These are phyloP conservation scores for Auriculariales sp. DNA, from an alignment of 768 basidiomycete species.

Conservation along the genomic window DNA sequence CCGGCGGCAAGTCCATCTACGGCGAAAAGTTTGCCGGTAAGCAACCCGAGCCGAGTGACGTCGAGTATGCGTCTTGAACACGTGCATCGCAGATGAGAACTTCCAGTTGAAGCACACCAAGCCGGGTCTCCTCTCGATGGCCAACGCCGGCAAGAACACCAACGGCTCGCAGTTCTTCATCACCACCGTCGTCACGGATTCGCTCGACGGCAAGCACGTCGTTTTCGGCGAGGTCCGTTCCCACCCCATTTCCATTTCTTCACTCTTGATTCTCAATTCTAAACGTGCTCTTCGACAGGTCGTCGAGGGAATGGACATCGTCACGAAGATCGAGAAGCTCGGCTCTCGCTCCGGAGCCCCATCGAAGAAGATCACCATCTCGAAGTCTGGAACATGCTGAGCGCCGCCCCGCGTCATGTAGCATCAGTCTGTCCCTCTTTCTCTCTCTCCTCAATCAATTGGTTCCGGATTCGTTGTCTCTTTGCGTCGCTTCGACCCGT, in stretches of 20 bases:
- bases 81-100: constrained; percentile 59
- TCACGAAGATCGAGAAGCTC: constrained; percentile 19
- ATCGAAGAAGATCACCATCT: constrained; percentile 13
- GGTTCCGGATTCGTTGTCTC: too few species aligned
- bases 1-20: constrained; percentile 71
- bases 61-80: constrained; percentile 3
- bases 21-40: constrained; percentile 51
- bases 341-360: constrained; percentile 17
- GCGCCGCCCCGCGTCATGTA: too few species aligned
- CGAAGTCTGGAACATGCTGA: constrained; percentile 11
- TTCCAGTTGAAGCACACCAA: constrained; percentile 62
- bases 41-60: constrained; percentile 8
- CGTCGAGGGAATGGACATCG: constrained; percentile 24
- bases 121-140: constrained; percentile 59
- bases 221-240: constrained; percentile 53
- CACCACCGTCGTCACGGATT: constrained; percentile 61
- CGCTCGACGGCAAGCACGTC: constrained; percentile 76
- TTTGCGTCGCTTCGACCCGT: too few species aligned
- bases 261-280: constrained; percentile 1
- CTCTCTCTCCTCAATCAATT: too few species aligned
- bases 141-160: constrained; percentile 68
- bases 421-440: too few species aligned
- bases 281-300: constrained; percentile 26
- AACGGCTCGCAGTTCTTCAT: constrained; percentile 89
- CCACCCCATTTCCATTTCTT: neutral